Evolutionary conservation across 1,284 basidiomycete genomes (phyloP), one percentile per base, ranked within the genome.

Genomic region (Malassezia restricta): DNA sequence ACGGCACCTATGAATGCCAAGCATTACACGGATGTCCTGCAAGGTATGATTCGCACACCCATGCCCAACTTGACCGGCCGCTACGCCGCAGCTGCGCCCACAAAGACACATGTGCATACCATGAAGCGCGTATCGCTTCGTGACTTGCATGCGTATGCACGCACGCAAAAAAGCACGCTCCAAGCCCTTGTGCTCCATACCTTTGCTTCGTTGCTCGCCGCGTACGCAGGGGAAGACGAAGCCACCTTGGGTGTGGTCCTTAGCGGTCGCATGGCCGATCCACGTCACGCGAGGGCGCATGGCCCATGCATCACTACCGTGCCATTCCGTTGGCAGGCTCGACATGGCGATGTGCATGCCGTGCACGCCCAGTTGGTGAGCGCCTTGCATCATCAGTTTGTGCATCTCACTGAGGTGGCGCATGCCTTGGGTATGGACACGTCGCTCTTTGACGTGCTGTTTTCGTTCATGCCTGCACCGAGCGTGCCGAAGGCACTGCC

Each of bases 261-360:
- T 6, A 58, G 59, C 8, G 68, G 68, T 5, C 59, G 66, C 29
- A 39, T 63, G 31, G 44, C 54, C 1, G 48, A 59, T 3, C 57
- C 58, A 5, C 43, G 39, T 6, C 51, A 63, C 38, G 63, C 59
- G 14, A 27, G 49, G 3, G 54, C 67, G 8, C 68, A 69, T 33
- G 68, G 68, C 14, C 68, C 68, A 15, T 65, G 63, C 40, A 56
- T 67, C 12, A 66, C 65, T 2, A 66, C 66, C 8, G 62, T 68
- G 17, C 68, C 68, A 3, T 60, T 71, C 41, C 57, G 63, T 5
- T 42, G 57, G 47, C 28, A 32, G 9, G 50, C 56, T 3, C 15
- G 27, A 8, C 43, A 41, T 2, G 8, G 29, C 7, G 35, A 35
- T 14, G 37, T 43, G 2, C 15, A 40, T 0, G 52, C 49, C n/a